phyloP scores from a whole-genome alignment of 345 rosid genomes.

The Gossypium mustelinum region DNA sequence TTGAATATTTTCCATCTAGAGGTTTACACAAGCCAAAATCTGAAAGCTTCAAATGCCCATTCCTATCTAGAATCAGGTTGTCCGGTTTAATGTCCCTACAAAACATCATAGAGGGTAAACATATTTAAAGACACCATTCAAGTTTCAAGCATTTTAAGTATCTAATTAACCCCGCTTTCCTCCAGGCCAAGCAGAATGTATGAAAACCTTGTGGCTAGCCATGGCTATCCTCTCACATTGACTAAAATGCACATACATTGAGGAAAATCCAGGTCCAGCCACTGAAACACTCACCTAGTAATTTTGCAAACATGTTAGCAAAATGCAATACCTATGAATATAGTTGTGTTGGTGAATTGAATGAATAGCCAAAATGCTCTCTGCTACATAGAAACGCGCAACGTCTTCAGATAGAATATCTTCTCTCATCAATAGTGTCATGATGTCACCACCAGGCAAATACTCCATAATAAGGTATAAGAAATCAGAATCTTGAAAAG shows the following conservation, averaged over 20 bases:
- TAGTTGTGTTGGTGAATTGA: slow-evolving; percentile 84
- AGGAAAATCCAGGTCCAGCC: slow-evolving; percentile 1
- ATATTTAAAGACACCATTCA: slow-evolving; percentile 6
- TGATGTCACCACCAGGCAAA: slow-evolving; percentile 97
- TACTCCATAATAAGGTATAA: slow-evolving; percentile 97
- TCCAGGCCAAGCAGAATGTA: not conserved
- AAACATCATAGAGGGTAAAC: slow-evolving; percentile 21
- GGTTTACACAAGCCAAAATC: slow-evolving; percentile 28
- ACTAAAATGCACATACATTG: not conserved
- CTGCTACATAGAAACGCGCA: slow-evolving; percentile 87
- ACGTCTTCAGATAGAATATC: slow-evolving; percentile 90
- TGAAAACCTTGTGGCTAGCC: not conserved
- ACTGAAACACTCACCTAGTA: not conserved
- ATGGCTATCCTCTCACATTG: not conserved
- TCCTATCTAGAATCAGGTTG: slow-evolving; percentile 84
- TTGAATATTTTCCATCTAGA: slow-evolving; percentile 52
- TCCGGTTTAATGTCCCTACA: slow-evolving; percentile 96
- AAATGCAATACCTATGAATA: slow-evolving; percentile 58
- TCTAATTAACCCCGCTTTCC: not conserved
- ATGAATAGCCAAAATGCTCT: slow-evolving; percentile 81
- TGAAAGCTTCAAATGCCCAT: slow-evolving; percentile 97
- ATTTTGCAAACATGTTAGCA: not conserved
- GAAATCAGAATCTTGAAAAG: slow-evolving; percentile 74
- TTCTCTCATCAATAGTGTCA: slow-evolving; percentile 98
- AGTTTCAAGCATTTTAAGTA: not conserved